Percentiles rank a stretch among this genome's conserved stretches.
Conservation (phyloP, 2,329 filamentous ascomycete genomes). For the Colletotrichum trifolii region DNA sequence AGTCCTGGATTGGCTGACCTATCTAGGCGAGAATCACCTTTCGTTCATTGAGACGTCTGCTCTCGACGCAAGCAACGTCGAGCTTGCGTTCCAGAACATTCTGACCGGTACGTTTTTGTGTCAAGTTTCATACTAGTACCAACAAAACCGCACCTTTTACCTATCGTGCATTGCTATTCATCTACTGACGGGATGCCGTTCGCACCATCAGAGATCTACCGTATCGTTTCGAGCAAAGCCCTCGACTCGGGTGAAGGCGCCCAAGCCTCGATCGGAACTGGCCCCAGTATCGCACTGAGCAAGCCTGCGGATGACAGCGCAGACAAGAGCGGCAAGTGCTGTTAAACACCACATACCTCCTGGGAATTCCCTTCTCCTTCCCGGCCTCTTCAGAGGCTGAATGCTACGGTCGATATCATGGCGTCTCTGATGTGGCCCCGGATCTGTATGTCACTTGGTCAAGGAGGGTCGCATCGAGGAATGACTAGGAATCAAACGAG, state of each 20-base stretch:
- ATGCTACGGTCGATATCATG: constrained; percentile 41
- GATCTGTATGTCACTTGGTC: constrained; percentile 40
- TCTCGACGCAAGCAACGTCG: constrained; percentile 98
- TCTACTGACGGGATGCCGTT: constrained; percentile 4
- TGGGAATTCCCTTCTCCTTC: constrained; percentile 29
- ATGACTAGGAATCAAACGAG: constrained; percentile 38
- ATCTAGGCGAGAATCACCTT: constrained; percentile 90
- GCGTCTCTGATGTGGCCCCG: constrained; percentile 46
- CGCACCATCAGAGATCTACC: constrained; percentile 85
- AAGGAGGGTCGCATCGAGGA: constrained; percentile 37
- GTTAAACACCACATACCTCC: constrained; percentile 59
- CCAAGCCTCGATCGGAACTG: constrained; percentile 82
- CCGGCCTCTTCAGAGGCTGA: constrained; percentile 31
- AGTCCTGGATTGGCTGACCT: constrained; percentile 20
- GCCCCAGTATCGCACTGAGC: constrained; percentile 87
- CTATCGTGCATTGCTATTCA: neutral
- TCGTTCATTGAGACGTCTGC: constrained; percentile 99
- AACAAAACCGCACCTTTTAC: constrained; percentile 18
- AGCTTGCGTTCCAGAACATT: constrained; percentile 99
- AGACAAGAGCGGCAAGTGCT: constrained; percentile 84
- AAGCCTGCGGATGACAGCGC: constrained; percentile 82
- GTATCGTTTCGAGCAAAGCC: constrained; percentile 97
- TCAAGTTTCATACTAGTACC: neutral
- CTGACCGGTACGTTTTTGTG: constrained; percentile 76
- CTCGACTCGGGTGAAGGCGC: constrained; percentile 88